Evolutionary conservation across 1,139 yeast genomes (phyloP).

Genomic region (Kluyveromyces marxianus): DNA sequence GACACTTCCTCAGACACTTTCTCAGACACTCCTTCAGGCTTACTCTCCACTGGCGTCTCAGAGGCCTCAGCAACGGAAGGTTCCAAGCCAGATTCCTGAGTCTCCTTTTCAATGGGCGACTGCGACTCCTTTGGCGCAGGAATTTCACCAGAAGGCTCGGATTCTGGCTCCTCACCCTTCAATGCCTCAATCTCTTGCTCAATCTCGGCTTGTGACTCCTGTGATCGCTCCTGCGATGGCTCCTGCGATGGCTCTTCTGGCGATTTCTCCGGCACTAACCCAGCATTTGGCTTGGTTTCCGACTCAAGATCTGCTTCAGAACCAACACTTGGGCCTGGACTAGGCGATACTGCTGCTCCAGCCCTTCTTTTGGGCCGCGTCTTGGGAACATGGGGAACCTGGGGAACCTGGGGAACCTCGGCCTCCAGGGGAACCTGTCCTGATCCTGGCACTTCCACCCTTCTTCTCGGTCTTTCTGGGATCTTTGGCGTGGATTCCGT

Average conservation of each 20-base stretch:
- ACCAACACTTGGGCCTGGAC: background rate
- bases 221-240: background rate
- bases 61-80: too few relatives aligned
- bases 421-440: background rate
- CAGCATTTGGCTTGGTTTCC: background rate
- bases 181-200: background rate
- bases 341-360: background rate
- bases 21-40: too few relatives aligned
- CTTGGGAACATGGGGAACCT: background rate
- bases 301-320: background rate
- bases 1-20: background rate
- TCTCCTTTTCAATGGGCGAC: too few relatives aligned
- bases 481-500: slow-evolving; percentile 11
- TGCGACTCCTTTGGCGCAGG: too few relatives aligned
- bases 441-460: background rate
- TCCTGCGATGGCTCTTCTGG: background rate
- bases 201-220: background rate
- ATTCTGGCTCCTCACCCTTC: too few relatives aligned
- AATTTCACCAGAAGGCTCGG: too few relatives aligned
- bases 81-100: too few relatives aligned
- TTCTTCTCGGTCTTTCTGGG: slow-evolving; percentile 17
- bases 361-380: too few relatives aligned
- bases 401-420: background rate
- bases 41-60: too few relatives aligned
- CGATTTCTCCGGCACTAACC: background rate